phyloP scores from a whole-genome alignment of 495 filamentous ascomycete species.

The Hypoxylon crocopeplum region DNA sequence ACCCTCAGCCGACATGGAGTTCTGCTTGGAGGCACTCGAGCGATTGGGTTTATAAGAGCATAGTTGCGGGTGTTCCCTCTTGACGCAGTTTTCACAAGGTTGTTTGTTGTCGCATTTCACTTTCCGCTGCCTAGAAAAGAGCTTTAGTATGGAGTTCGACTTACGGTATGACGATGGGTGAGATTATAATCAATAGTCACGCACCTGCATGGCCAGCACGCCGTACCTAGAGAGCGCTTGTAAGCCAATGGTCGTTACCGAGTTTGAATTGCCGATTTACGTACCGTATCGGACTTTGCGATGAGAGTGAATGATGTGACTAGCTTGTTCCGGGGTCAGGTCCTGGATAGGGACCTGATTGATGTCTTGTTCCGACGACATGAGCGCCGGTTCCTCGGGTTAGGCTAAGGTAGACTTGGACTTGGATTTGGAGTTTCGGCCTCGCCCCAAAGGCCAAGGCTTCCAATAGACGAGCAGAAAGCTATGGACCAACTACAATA shows the following conservation, averaged over 20 bases:
- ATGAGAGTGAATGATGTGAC: slow-evolving; percentile 64
- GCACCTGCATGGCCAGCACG: slow-evolving; percentile 70
- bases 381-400: slow-evolving; percentile 30
- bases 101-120: slow-evolving; percentile 78
- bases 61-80: slow-evolving; percentile 73
- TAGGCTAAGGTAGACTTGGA: slow-evolving; percentile 5
- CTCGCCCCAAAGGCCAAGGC: slow-evolving; percentile 26
- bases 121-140: slow-evolving; percentile 64
- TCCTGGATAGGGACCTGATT: slow-evolving; percentile 52
- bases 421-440: slow-evolving; percentile 21
- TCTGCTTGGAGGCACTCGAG: slow-evolving; percentile 58
- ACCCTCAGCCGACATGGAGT: slow-evolving; percentile 41
- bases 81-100: slow-evolving; percentile 76
- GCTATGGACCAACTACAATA: slow-evolving; percentile 4
- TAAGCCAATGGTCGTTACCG: slow-evolving; percentile 20
- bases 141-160: slow-evolving; percentile 17
- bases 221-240: slow-evolving; percentile 53
- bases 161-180: neutral
- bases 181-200: neutral
- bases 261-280: slow-evolving; percentile 27
- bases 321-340: slow-evolving; percentile 63
- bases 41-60: slow-evolving; percentile 76
- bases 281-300: slow-evolving; percentile 66
- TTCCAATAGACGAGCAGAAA: slow-evolving; percentile 27
- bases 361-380: slow-evolving; percentile 42